Base-by-base conservation (phyloP, 192 early-diverging fungal genomes). In the Backusella parvicylindrica region DNA sequence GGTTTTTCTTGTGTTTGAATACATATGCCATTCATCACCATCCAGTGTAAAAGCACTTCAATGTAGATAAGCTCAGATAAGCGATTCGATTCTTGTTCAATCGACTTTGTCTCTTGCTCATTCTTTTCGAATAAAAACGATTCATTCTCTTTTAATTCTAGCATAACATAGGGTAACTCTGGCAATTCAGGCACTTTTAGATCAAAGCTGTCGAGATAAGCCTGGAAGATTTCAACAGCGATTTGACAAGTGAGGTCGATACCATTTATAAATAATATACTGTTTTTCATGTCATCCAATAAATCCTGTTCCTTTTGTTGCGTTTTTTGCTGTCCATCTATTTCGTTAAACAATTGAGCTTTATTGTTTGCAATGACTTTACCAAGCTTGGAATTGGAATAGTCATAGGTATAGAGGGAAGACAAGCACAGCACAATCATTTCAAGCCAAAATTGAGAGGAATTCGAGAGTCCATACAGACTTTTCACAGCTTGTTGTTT, bases 31-130 rank as follows among this genome's bases (percentile, higher is more conserved):
- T 78, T 83, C 3, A 83, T 37, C 3, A 76, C 80, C 83, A 89
- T 82, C 88, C 88, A 89, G 9, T 83, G 72, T 21, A 89, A 36
- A n/a, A 89, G 56, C 8, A 84, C 69, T 43, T 86, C 77, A 18
- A 84, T 78, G 68, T 86, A 89, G 2, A 89, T 69, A 28, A 89
- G 65, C 82, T 81, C 87, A 26, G 70, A 30, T 12, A 83, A 77
- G 30, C 37, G 18, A 23, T 72, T 70, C 2, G 18, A 26, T 15
- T 70, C 64, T 36, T 30, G 21, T 26, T 68, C 38, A 8, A n/a
- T 6, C n/a, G 30, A 32, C 23, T 3, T 6, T 35, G 35, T 13
- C 18, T 18, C 26, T 53, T 70, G 33, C 37, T 36, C 12, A 7
- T 53, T 32, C 35, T 40, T 70, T 31, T 21, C 68, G 50, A 72